These are phyloP conservation scores for Aspergillus ochraceus DNA, from an alignment of 2,329 filamentous ascomycete genomes.

Conservation along the genomic window DNA sequence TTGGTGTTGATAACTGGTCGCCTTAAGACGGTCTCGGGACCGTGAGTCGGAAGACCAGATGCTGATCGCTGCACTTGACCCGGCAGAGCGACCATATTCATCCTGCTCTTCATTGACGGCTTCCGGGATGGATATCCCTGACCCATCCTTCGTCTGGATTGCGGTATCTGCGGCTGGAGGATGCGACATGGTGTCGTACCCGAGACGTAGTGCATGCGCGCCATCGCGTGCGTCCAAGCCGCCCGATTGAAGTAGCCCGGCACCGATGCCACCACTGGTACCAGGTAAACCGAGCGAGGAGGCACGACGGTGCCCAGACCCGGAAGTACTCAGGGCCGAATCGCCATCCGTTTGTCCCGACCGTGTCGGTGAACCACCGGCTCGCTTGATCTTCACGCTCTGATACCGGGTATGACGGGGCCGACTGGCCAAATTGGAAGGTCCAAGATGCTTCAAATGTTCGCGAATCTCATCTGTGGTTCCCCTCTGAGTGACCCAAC, in stretches of 20 bases:
- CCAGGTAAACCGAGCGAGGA: constrained; percentile 43
- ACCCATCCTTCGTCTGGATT: constrained; percentile 25
- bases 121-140: constrained; percentile 32
- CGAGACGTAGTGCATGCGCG: constrained; percentile 59
- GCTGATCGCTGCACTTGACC: constrained; percentile 25
- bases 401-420: constrained; percentile 62
- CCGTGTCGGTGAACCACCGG: constrained; percentile 36
- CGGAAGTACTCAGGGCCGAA: constrained; percentile 44
- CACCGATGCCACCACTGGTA: constrained; percentile 48
- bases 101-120: constrained; percentile 32
- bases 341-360: constrained; percentile 37
- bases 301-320: constrained; percentile 29
- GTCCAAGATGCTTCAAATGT: constrained; percentile 64
- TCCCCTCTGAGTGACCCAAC: constrained; percentile 47
- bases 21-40: constrained; percentile 19
- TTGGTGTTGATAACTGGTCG: constrained; percentile 39
- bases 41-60: constrained; percentile 23
- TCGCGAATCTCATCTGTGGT: constrained; percentile 57
- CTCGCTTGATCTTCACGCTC: constrained; percentile 66
- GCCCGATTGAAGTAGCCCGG: constrained; percentile 54
- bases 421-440: constrained; percentile 61
- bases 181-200: constrained; percentile 52
- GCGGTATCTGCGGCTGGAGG: constrained; percentile 23
- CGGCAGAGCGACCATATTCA: constrained; percentile 19
- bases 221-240: constrained; percentile 64